Evolutionary conservation across 148 eudicot genomes (phyloP), one percentile per base, ranked within the genome.

Genomic region (Chenopodium berlandieri): DNA sequence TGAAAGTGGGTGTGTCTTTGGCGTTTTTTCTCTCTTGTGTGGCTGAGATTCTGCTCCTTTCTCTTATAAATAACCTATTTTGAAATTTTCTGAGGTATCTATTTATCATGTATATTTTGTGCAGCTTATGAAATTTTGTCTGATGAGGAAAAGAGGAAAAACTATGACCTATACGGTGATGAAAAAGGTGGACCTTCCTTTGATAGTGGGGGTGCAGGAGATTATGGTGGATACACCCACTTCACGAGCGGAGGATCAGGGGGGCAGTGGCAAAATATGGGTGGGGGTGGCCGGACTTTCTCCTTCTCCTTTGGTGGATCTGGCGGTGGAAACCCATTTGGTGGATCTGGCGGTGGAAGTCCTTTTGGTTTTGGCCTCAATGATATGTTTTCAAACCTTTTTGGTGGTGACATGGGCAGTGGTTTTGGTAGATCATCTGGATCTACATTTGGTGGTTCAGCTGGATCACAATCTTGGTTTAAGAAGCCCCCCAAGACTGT

Each of bases 301-400:
- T 93, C 97, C 73, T 95, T 95, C 80, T 95, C 97, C 64, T 95
- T 93, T 82, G 97, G 99, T 14, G 97, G 97, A 37, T 86, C 92
- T 56, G 77, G 93, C 63, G 88, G 89, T 74, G 90, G 88, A 34
- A 85, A 76, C 73, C 82, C 92, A n/a, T 93, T 88, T 83, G 93
- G 91, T 66, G 97, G 97, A 37, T 86, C 92, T 56, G 77, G 92
- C 56, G 88, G 89, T 75, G 91, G 89, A 46, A 84, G 72, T 74
- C 82, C 91, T 20, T 93, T 88, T 83, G 94, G 90, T 67, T 93
- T 88, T 79, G 97, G 91, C 75, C 81, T 93, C 44, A 88, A 91
- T 84, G 99, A 95, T 83, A 89, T 95, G 4, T 95, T 95, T 71
- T 92, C 97, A 31, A 90, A 89, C 76, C 75, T 95, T n/a, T 93